Evolutionary conservation across 352 stramenopile species (phyloP).

Genomic region (Pythium scleroteichum): DNA sequence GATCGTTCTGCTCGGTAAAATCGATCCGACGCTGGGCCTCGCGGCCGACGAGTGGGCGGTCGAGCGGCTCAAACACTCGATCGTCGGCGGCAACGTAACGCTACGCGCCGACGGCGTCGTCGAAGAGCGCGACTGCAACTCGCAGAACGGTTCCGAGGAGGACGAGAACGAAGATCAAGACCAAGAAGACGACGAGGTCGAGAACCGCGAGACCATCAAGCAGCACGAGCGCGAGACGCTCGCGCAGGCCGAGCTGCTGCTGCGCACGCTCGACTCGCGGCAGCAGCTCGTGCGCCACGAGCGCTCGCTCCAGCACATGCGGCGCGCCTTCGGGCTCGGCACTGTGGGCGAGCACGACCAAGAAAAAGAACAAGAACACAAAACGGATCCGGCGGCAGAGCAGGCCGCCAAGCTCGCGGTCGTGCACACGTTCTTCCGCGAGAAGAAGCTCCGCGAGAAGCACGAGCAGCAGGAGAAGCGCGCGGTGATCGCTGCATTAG

Average conservation of each 20-base stretch:
- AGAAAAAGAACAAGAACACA: not conserved
- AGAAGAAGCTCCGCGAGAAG: conserved; percentile 41
- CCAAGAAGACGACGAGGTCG: conserved; percentile 21
- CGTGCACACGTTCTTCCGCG: conserved; percentile 45
- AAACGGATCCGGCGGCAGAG: not conserved
- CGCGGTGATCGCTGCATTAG: not conserved
- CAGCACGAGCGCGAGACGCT: conserved; percentile 46
- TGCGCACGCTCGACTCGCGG: conserved; percentile 35
- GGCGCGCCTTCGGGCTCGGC: conserved; percentile 4
- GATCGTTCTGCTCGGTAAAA: conserved; percentile 35
- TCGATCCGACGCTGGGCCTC: conserved; percentile 28
- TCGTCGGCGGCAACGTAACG: conserved; percentile 4
- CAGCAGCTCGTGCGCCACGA: conserved; percentile 19
- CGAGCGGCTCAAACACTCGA: not conserved
- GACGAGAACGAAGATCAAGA: conserved; percentile 25
- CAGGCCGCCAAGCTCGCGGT: conserved; percentile 25
- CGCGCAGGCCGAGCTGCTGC: conserved; percentile 44
- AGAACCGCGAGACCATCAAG: conserved; percentile 40
- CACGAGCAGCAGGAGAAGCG: conserved; percentile 40
- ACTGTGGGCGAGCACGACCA: conserved; percentile 1
- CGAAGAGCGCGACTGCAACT: not conserved
- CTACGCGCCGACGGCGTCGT: conserved; percentile 1
- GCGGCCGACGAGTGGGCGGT: conserved; percentile 3
- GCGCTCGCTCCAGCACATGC: conserved; percentile 9
- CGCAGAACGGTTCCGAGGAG: conserved; percentile 16